These are phyloP conservation scores for Mycena epipterygia DNA, from an alignment of 768 basidiomycete genomes.

Conservation along the genomic window DNA sequence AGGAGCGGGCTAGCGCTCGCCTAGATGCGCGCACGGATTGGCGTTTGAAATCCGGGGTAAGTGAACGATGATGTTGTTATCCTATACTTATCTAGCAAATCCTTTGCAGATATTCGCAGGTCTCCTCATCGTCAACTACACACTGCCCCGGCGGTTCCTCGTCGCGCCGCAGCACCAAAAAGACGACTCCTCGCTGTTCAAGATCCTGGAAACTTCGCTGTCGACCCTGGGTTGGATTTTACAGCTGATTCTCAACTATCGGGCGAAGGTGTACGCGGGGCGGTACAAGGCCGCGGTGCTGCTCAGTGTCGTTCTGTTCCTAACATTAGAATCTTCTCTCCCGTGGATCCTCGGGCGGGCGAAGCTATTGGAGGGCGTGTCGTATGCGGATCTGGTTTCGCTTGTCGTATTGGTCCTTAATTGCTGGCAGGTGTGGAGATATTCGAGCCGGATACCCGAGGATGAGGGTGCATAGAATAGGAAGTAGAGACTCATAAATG, in stretches of 20 bases:
- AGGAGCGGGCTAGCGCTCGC: constrained; percentile 4
- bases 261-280: constrained; percentile 9
- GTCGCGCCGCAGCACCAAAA: background rate
- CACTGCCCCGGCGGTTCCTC: background rate
- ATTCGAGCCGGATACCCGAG: constrained; percentile 5
- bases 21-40: constrained; percentile 12
- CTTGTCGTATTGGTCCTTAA: background rate
- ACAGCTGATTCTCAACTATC: constrained; percentile 11
- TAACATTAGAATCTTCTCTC: no score
- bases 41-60: constrained; percentile 8
- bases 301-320: no score
- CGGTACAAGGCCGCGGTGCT: background rate
- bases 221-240: background rate
- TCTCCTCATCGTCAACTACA: background rate
- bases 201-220: background rate
- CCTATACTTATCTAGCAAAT: background rate
- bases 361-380: background rate
- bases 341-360: background rate
- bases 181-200: background rate
- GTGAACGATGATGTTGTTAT: background rate
- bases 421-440: constrained; percentile 21
- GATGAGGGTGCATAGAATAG: background rate
- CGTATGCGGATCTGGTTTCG: background rate
- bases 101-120: background rate
- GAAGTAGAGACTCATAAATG: no score